phyloP scores from a whole-genome alignment of 179 eudicot genomes.

The Spinacia oleracea region DNA sequence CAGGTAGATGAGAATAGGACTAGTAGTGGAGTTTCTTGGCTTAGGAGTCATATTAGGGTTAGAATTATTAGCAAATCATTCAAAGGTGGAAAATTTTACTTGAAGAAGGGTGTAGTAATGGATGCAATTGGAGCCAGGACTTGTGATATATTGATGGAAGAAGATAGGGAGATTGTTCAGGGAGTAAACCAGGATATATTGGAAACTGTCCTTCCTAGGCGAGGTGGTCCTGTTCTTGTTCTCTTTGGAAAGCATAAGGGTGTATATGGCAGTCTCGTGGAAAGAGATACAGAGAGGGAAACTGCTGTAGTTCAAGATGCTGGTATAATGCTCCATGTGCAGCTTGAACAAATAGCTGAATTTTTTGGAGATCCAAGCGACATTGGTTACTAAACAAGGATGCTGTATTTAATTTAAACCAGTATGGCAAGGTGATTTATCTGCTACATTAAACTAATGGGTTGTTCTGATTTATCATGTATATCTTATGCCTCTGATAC shows the following conservation, averaged over 20 bases:
- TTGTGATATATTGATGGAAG: conserved; percentile 83
- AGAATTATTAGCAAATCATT: conserved; percentile 65
- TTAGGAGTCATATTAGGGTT: conserved; percentile 78
- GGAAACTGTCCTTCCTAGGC: conserved; percentile 78
- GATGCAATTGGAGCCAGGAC: conserved; percentile 83
- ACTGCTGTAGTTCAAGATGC: conserved; percentile 73
- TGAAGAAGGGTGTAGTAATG: conserved; percentile 76
- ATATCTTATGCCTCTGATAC: not conserved
- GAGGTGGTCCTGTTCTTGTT: conserved; percentile 80
- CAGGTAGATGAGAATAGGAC: conserved; percentile 35
- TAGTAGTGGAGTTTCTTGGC: conserved; percentile 51
- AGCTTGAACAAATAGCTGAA: conserved; percentile 83
- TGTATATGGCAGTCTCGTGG: conserved; percentile 59
- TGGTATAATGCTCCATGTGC: conserved; percentile 47
- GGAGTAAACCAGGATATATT: conserved; percentile 77
- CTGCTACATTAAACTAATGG: not conserved
- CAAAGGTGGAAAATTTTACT: conserved; percentile 71
- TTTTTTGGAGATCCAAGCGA: conserved; percentile 68
- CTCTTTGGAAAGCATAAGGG: conserved; percentile 80
- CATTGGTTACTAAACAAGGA: conserved; percentile 60
- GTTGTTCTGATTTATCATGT: not conserved
- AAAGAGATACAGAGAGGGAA: conserved; percentile 65
- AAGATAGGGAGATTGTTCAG: conserved; percentile 68
- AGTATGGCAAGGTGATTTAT: not conserved
- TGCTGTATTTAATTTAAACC: not conserved